Evolutionary conservation across 345 rosid species (phyloP).

Genomic region (Arabidopsis thaliana): TAIR10.1 NC_003074.8:3191501-3192000

Average conservation of each 20-base stretch:
- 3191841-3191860: slow-evolving; percentile 11
- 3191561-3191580: slow-evolving; percentile 10
- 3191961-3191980: slow-evolving; percentile 52
- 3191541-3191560: not conserved
- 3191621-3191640: slow-evolving; percentile 1
- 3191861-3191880: slow-evolving; percentile 10
- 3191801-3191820: slow-evolving; percentile 18
- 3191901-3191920: slow-evolving; percentile 17
- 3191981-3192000: slow-evolving; percentile 69
- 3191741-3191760: slow-evolving; percentile 52
- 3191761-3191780: not conserved
- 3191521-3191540: not conserved
- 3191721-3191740: slow-evolving; percentile 50
- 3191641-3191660: slow-evolving; percentile 56
- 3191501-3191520: not conserved
- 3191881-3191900: not conserved
- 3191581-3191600: slow-evolving; percentile 3
- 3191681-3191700: slow-evolving; percentile 40
- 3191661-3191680: slow-evolving; percentile 48
- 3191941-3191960: slow-evolving; percentile 52
- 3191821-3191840: slow-evolving; percentile 5
- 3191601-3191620: slow-evolving; percentile 26
- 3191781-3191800: not conserved
- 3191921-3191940: slow-evolving; percentile 52
- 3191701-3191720: slow-evolving; percentile 47